A percentile compares a stretch with the other conserved stretches of the same genome.
Conservation (phyloP, 768 basidiomycete species). For the Calocybe indica region DNA sequence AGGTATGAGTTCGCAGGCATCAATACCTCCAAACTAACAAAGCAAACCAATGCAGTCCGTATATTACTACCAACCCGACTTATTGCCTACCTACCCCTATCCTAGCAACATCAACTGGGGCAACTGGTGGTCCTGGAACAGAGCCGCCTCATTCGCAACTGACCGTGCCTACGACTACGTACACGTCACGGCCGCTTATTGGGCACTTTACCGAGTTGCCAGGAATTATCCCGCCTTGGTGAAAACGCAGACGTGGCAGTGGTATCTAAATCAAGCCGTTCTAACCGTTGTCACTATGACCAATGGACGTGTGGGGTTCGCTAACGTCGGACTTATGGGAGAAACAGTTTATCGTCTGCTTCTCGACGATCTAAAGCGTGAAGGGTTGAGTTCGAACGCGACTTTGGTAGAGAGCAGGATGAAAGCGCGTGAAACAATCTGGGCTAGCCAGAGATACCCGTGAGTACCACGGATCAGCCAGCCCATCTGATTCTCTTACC, state of each 20-base stretch:
- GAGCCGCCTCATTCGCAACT: conserved; percentile 38
- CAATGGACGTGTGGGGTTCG: conserved; percentile 36
- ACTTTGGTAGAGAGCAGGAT: conserved; percentile 41
- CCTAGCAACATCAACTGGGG: conserved; percentile 43
- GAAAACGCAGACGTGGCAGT: conserved; percentile 43
- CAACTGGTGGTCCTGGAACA: conserved; percentile 55
- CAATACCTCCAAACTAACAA: background rate
- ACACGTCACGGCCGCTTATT: conserved; percentile 44
- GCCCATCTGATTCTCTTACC: background rate
- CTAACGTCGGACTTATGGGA: conserved; percentile 46
- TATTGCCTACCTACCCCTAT: conserved; percentile 41
- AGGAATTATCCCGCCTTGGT: conserved; percentile 50
- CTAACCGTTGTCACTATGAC: conserved; percentile 42
- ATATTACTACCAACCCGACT: conserved; percentile 43
- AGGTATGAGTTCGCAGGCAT: conserved; percentile 21
- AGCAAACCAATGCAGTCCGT: conserved; percentile 27
- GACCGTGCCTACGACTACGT: conserved; percentile 51
- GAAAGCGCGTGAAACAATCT: conserved; percentile 34
- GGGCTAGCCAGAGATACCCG: conserved; percentile 48
- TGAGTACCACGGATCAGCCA: conserved; percentile 19
- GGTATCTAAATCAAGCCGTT: conserved; percentile 53
- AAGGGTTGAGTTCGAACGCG: conserved; percentile 43
- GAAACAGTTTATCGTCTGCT: conserved; percentile 46
- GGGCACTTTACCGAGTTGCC: conserved; percentile 52
- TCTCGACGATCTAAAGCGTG: conserved; percentile 44